A percentile compares a stretch with the other conserved stretches of the same genome.
Evolutionary conservation across 2,329 filamentous ascomycete species (phyloP).

Genomic region (Verticillium tricorpus): DNA sequence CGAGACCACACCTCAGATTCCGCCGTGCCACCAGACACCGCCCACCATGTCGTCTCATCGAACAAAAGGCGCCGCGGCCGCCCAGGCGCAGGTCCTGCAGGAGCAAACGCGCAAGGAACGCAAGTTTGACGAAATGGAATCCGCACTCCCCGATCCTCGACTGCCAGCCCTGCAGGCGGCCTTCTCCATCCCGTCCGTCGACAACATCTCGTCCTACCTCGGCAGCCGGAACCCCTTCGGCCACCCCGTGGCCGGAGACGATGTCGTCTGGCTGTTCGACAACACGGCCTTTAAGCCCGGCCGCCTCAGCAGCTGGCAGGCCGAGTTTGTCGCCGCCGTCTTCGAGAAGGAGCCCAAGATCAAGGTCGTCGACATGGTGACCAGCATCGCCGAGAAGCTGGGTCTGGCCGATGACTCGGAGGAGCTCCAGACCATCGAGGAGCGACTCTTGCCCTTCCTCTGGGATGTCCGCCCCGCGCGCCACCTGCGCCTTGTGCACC

Average conservation of each 20-base stretch:
- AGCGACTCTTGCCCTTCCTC: conserved; percentile 71
- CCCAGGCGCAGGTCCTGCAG: conserved; percentile 41
- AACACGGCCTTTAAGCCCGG: conserved; percentile 71
- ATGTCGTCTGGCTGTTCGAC: conserved; percentile 85
- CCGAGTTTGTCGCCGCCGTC: conserved; percentile 78
- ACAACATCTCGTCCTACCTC: conserved; percentile 44
- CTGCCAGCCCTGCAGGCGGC: conserved; percentile 21
- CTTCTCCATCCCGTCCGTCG: conserved; percentile 22
- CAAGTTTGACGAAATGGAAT: conserved; percentile 46
- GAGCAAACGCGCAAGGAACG: conserved; percentile 41
- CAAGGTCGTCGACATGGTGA: conserved; percentile 63
- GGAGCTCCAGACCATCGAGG: conserved; percentile 55
- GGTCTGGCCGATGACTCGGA: conserved; percentile 59
- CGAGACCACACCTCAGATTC: not conserved
- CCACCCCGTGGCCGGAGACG: conserved; percentile 54
- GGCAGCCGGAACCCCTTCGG: conserved; percentile 53
- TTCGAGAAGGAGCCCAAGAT: conserved; percentile 70
- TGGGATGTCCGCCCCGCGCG: conserved; percentile 70
- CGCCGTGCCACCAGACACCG: not conserved
- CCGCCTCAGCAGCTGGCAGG: conserved; percentile 58
- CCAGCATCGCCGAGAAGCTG: conserved; percentile 64
- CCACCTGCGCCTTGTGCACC: conserved; percentile 60
- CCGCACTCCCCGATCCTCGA: conserved; percentile 35
- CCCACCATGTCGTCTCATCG: not conserved
- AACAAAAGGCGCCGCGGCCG: conserved; percentile 13